phyloP scores from a whole-genome alignment of 2,329 filamentous ascomycete genomes.

The Aspergillus pseudonomiae region DNA sequence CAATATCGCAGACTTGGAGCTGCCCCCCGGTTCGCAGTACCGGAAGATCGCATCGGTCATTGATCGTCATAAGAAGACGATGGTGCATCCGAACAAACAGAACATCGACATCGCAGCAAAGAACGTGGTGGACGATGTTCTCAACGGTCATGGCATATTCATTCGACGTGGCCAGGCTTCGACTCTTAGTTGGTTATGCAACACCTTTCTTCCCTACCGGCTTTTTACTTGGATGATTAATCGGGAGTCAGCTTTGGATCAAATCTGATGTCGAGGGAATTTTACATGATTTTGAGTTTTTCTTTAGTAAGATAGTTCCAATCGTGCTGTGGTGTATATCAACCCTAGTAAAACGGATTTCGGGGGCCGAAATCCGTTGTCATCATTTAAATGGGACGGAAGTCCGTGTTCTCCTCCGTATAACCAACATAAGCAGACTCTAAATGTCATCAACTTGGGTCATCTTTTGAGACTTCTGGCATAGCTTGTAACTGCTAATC shows the following conservation, averaged over 20 bases:
- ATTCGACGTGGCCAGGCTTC: background rate
- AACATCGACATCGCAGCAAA: background rate
- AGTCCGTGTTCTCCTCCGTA: background rate
- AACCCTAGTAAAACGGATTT: slow-evolving; percentile 11
- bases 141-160: background rate
- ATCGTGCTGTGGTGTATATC: too few relatives aligned
- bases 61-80: background rate
- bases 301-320: too few relatives aligned
- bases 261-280: too few relatives aligned
- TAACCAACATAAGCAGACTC: too few relatives aligned
- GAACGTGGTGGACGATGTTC: background rate
- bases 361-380: slow-evolving; percentile 14
- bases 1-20: background rate
- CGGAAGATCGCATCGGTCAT: background rate
- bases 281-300: too few relatives aligned
- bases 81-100: background rate
- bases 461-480: background rate
- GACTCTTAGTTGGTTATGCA: background rate
- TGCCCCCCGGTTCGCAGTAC: background rate
- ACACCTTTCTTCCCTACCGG: background rate
- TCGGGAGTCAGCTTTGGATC: background rate
- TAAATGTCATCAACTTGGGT: too few relatives aligned
- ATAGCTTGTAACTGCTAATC: background rate
- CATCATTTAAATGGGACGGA: background rate
- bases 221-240: background rate